Conservation (phyloP, 2,329 filamentous ascomycete species). For the Plectosphaerella cucumerina region DNA sequence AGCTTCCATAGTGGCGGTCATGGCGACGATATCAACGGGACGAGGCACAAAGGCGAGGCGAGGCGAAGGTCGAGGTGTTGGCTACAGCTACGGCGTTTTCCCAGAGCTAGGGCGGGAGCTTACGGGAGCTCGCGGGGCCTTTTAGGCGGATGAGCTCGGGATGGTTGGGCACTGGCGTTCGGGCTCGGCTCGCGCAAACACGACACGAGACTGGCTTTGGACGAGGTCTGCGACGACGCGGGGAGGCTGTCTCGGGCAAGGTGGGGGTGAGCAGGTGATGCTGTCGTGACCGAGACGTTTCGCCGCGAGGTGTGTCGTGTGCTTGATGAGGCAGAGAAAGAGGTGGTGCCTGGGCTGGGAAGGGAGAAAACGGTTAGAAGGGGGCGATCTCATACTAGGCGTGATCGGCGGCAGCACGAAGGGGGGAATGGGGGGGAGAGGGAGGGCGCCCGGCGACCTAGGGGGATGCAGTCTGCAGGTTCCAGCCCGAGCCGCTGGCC, state of each 20-base stretch:
- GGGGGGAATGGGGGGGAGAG: neutral
- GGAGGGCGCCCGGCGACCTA: neutral
- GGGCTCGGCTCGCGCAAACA: no score
- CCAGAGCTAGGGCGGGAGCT: no score
- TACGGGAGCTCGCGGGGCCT: no score
- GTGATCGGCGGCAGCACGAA: neutral
- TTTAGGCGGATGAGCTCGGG: no score
- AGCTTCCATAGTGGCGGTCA: conserved; percentile 1
- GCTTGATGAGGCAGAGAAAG: neutral
- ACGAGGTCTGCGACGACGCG: no score
- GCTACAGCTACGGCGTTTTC: neutral
- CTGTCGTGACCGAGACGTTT: neutral
- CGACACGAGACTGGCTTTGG: no score
- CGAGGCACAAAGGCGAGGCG: neutral
- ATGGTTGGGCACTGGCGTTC: no score
- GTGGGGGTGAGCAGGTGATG: neutral
- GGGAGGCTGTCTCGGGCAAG: no score
- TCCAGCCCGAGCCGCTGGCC: neutral
- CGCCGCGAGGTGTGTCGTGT: neutral
- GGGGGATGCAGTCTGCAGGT: neutral
- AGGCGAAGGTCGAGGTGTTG: neutral
- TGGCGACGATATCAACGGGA: neutral
- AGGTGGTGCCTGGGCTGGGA: neutral
- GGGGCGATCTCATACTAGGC: neutral
- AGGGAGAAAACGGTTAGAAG: neutral